These are phyloP conservation scores for Penicillium flavigenum DNA, from an alignment of 495 filamentous ascomycete genomes.

Conservation along the genomic window DNA sequence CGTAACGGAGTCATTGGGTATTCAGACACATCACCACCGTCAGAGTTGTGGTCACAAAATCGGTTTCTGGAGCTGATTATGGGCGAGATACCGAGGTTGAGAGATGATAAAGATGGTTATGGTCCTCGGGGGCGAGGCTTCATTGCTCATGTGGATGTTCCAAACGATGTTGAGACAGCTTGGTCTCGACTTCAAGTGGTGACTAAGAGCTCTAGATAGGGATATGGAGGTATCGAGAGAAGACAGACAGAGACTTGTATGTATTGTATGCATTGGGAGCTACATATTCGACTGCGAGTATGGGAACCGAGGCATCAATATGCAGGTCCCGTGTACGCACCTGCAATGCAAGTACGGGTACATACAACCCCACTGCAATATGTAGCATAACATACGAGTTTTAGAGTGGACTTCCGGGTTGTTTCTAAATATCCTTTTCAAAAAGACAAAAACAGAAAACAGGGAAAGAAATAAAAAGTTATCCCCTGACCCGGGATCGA, in stretches of 20 bases:
- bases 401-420: too few species aligned
- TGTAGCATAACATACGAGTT: background rate
- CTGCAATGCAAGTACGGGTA: background rate
- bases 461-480: background rate
- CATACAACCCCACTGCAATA: background rate
- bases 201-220: constrained; percentile 5
- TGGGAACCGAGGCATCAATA: background rate
- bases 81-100: constrained; percentile 36
- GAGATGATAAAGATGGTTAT: constrained; percentile 38
- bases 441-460: background rate
- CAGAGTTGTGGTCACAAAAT: constrained; percentile 24
- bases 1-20: constrained; percentile 13
- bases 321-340: background rate
- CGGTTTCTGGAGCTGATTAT: constrained; percentile 33
- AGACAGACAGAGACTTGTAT: background rate
- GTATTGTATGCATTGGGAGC: background rate
- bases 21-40: constrained; percentile 3
- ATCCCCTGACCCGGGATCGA: constrained; percentile 11
- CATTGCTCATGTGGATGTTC: constrained; percentile 39
- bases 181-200: constrained; percentile 19
- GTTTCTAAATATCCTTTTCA: background rate
- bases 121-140: constrained; percentile 37
- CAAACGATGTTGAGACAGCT: constrained; percentile 28
- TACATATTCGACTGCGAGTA: background rate
- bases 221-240: background rate